A percentile compares a stretch with the other conserved stretches of the same genome.
These are phyloP conservation scores for Lathyrus aphaca DNA, from an alignment of 306 rosid genomes.

Conservation along the genomic window DNA sequence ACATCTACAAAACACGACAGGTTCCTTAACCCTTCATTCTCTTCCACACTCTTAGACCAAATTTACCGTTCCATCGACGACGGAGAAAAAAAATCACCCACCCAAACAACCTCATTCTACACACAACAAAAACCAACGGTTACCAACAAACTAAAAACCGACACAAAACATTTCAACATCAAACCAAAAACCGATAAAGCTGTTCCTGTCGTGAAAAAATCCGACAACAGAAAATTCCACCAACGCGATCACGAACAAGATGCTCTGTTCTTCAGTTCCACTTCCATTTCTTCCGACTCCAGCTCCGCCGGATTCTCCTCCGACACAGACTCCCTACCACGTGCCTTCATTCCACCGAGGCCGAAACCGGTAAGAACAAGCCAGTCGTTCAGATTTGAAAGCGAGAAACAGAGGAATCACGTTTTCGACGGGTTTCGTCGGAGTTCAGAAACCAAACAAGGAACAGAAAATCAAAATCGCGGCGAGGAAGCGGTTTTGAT, in stretches of 20 bases:
- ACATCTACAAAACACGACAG: slow-evolving; percentile 39
- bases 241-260: slow-evolving; percentile 53
- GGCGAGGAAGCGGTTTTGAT: slow-evolving; percentile 45
- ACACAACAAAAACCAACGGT: slow-evolving; percentile 48
- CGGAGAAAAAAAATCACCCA: slow-evolving; percentile 37
- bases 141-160: slow-evolving; percentile 44
- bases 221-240: slow-evolving; percentile 43
- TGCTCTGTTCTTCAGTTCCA: slow-evolving; percentile 70
- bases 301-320: slow-evolving; percentile 86
- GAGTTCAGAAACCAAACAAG: slow-evolving; percentile 2
- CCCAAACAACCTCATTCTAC: slow-evolving; percentile 51
- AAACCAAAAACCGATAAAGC: slow-evolving; percentile 38
- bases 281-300: slow-evolving; percentile 84
- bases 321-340: slow-evolving; percentile 69
- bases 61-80: slow-evolving; percentile 89
- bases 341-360: slow-evolving; percentile 47
- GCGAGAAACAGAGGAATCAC: slow-evolving; percentile 39
- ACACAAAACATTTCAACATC: slow-evolving; percentile 28
- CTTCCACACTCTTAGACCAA: slow-evolving; percentile 78
- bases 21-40: slow-evolving; percentile 67
- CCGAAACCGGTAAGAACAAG: slow-evolving; percentile 54
- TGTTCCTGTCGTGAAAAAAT: slow-evolving; percentile 10
- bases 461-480: slow-evolving; percentile 21
- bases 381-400: slow-evolving; percentile 40
- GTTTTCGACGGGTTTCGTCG: slow-evolving; percentile 39